Evolutionary conservation across 352 stramenopile genomes (phyloP).

Genomic region (Globisporangium canariense): DNA sequence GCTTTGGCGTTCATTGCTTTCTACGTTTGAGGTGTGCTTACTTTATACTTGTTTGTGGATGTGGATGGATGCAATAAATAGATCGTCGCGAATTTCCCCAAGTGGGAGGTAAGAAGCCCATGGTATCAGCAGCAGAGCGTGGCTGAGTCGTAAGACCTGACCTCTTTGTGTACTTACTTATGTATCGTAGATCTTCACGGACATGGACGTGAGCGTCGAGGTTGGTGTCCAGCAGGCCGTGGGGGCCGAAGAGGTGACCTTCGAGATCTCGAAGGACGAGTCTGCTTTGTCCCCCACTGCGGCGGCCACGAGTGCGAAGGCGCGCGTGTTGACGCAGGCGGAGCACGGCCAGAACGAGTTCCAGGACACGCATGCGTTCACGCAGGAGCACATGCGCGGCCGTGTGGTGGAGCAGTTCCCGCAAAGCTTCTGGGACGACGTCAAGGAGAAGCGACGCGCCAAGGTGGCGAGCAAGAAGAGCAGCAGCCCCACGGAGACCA

Average conservation of each 20-base stretch:
- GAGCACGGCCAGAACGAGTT: constrained; percentile 58
- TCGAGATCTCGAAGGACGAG: constrained; percentile 21
- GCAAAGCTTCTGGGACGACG: constrained; percentile 48
- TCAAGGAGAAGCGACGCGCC: constrained; percentile 32
- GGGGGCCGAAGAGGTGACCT: constrained; percentile 50
- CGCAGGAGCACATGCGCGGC: constrained; percentile 58
- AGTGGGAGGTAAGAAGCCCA: constrained; percentile 10
- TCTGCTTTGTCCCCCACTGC: not conserved
- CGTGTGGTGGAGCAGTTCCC: constrained; percentile 68
- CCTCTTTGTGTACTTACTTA: not conserved
- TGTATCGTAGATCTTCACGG: constrained; percentile 51
- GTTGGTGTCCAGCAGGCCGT: constrained; percentile 45
- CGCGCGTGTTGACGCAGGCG: constrained; percentile 46
- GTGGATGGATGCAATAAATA: not conserved
- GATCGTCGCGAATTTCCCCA: constrained; percentile 15
- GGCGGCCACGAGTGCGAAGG: constrained; percentile 10
- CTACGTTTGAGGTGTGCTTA: not conserved
- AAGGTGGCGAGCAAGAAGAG: constrained; percentile 6
- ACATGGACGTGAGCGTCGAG: constrained; percentile 38
- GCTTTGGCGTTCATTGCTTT: too few relatives aligned
- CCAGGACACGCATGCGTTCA: constrained; percentile 44
- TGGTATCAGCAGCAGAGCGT: too few relatives aligned
- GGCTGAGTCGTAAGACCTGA: not conserved
- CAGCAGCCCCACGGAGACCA: not conserved
- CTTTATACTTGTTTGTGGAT: not conserved